Evolutionary conservation across 495 filamentous ascomycete genomes (phyloP).

Genomic region (Aspergillus nanangensis): DNA sequence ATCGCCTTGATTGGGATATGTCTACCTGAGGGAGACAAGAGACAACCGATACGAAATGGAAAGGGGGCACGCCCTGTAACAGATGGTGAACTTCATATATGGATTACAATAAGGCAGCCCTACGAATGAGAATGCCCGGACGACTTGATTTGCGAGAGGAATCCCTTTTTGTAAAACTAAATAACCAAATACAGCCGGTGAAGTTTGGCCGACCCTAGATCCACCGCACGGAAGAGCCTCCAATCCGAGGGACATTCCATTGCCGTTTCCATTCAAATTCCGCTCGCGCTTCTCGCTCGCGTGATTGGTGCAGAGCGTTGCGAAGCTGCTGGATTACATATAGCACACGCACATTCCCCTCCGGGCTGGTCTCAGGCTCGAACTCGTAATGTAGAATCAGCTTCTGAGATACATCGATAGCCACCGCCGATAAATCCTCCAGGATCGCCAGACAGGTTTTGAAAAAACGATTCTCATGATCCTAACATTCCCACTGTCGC

Average conservation of each 20-base stretch:
- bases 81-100: neutral
- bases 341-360: neutral
- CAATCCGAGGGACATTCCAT: neutral
- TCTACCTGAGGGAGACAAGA: neutral
- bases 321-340: neutral
- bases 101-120: neutral
- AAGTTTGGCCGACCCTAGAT: neutral
- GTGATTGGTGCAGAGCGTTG: neutral
- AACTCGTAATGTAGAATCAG: neutral
- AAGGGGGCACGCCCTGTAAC: neutral
- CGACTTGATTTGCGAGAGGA: neutral
- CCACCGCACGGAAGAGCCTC: neutral
- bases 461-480: neutral
- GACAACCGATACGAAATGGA: neutral
- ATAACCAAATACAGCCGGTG: neutral
- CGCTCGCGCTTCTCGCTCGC: neutral
- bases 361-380: neutral
- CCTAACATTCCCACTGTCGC: neutral
- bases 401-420: neutral
- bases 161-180: neutral
- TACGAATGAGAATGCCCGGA: neutral
- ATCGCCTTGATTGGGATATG: neutral
- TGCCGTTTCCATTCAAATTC: neutral
- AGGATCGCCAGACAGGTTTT: neutral
- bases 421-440: neutral